Conservation (phyloP, 2,329 filamentous ascomycete genomes). For the Amauroascus niger region DNA sequence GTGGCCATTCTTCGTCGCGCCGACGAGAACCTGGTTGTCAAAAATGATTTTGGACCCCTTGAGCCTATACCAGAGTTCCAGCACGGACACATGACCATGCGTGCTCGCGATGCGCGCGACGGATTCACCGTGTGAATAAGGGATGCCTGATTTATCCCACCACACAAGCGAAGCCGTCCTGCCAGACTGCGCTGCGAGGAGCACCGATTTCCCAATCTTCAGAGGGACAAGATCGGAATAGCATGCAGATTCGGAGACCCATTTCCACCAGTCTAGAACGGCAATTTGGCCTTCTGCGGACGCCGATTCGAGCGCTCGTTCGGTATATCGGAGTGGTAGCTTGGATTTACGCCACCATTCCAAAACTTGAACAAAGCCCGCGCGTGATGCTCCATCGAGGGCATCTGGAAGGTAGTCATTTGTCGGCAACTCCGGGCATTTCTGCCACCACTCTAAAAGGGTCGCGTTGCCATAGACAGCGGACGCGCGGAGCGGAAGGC, state of each 20-base stretch:
- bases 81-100: conserved; percentile 71
- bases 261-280: conserved; percentile 89
- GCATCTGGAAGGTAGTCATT: conserved; percentile 81
- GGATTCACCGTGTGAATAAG: conserved; percentile 67
- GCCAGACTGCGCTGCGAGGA: conserved; percentile 74
- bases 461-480: conserved; percentile 74
- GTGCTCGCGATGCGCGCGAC: conserved; percentile 77
- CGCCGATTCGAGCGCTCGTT: conserved; percentile 77
- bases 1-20: conserved; percentile 78
- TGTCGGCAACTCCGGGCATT: conserved; percentile 68
- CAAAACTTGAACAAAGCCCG: conserved; percentile 73
- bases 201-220: conserved; percentile 74
- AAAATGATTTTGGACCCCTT: conserved; percentile 71
- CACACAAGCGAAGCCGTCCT: conserved; percentile 68
- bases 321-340: conserved; percentile 72
- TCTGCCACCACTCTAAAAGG: conserved; percentile 85
- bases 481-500: conserved; percentile 79
- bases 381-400: conserved; percentile 75
- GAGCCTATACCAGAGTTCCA: conserved; percentile 70
- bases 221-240: conserved; percentile 46
- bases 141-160: conserved; percentile 77
- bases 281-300: conserved; percentile 73
- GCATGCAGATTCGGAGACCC: conserved; percentile 53
- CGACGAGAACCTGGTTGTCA: conserved; percentile 72
- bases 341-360: conserved; percentile 87